Conservation (phyloP, 1,284 basidiomycete species). For the Pulveroboletus sp. region DNA sequence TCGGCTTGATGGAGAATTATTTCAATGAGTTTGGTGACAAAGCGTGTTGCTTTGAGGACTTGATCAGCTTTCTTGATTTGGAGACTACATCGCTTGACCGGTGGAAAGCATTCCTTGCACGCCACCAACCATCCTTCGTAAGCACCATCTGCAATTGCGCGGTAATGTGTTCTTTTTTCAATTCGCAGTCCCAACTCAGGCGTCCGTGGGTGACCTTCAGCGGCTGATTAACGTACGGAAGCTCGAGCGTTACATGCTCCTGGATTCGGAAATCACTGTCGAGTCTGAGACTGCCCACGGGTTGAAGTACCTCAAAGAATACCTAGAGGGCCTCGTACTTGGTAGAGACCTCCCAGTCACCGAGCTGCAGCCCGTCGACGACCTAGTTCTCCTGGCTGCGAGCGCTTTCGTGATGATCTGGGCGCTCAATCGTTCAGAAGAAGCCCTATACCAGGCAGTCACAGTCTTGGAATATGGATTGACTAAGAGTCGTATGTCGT, state of each 20-base stretch:
- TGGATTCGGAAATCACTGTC: slow-evolving; percentile 43
- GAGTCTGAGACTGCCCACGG: slow-evolving; percentile 55
- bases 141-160: slow-evolving; percentile 25
- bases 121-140: slow-evolving; percentile 47
- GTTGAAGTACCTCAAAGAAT: slow-evolving; percentile 52
- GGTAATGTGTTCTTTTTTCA: slow-evolving; percentile 14
- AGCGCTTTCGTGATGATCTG: slow-evolving; percentile 68
- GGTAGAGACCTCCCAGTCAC: slow-evolving; percentile 65
- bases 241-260: slow-evolving; percentile 57
- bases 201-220: slow-evolving; percentile 46
- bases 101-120: slow-evolving; percentile 57
- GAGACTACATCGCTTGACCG: slow-evolving; percentile 42
- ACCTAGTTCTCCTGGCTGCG: slow-evolving; percentile 72
- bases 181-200: slow-evolving; percentile 33
- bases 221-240: slow-evolving; percentile 71
- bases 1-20: slow-evolving; percentile 58
- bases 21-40: slow-evolving; percentile 75
- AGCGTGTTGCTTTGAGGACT: slow-evolving; percentile 82
- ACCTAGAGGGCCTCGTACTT: slow-evolving; percentile 61
- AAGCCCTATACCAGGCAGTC: slow-evolving; percentile 59
- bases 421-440: slow-evolving; percentile 49
- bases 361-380: slow-evolving; percentile 86
- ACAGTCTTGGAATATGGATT: slow-evolving; percentile 69
- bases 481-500: slow-evolving; percentile 72
- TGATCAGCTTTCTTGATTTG: slow-evolving; percentile 60